phyloP scores from a whole-genome alignment of 257 asterid genomes.

The Capsicum rhomboideum region DNA sequence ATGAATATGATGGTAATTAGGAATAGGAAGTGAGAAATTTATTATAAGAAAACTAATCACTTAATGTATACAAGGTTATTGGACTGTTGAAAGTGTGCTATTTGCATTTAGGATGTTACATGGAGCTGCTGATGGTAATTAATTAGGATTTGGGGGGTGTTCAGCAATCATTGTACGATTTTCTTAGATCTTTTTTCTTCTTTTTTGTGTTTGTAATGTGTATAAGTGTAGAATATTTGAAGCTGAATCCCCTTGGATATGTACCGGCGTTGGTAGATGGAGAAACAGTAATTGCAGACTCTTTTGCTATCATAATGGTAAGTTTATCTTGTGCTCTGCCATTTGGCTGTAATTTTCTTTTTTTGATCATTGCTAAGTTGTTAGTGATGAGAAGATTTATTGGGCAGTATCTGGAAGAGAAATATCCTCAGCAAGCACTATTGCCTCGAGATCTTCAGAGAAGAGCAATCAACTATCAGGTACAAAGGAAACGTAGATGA shows the following conservation, averaged over 20 bases:
- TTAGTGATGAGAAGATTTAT: too few relatives aligned
- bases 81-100: too few relatives aligned
- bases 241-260: slow-evolving; percentile 75
- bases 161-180: background rate
- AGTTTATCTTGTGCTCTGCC: slow-evolving; percentile 10
- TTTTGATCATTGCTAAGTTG: too few relatives aligned
- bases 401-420: slow-evolving; percentile 44
- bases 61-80: too few relatives aligned
- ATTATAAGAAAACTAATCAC: too few relatives aligned
- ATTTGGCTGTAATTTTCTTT: background rate
- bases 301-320: slow-evolving; percentile 73
- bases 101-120: background rate
- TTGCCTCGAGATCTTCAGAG: slow-evolving; percentile 63
- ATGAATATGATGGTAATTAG: too few relatives aligned
- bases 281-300: slow-evolving; percentile 57
- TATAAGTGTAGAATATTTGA: slow-evolving; percentile 47
- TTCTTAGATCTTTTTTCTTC: too few relatives aligned
- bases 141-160: background rate
- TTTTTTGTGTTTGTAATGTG: background rate
- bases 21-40: too few relatives aligned
- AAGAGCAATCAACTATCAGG: slow-evolving; percentile 59
- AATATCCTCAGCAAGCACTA: slow-evolving; percentile 73
- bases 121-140: background rate
- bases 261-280: slow-evolving; percentile 83
- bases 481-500: background rate